These are phyloP conservation scores for Skeletonema marinoi DNA, from an alignment of 108 stramenopile species.

Conservation along the genomic window DNA sequence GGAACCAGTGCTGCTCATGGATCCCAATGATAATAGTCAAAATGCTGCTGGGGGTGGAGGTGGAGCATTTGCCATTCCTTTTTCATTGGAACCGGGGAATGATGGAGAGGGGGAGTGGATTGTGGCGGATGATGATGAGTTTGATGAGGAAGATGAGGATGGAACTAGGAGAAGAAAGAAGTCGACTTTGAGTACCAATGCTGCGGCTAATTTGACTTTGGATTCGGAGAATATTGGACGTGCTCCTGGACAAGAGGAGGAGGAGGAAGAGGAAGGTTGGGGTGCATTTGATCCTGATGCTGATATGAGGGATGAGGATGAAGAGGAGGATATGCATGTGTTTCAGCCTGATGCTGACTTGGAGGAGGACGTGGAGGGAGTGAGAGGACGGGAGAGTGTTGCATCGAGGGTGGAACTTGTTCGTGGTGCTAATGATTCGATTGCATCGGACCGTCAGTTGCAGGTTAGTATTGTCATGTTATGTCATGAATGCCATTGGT, in stretches of 20 bases:
- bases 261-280: conserved; percentile 80
- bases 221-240: conserved; percentile 24
- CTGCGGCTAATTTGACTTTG: conserved; percentile 24
- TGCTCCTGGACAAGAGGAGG: conserved; percentile 23
- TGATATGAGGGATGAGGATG: conserved; percentile 62
- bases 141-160: conserved; percentile 19
- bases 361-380: conserved; percentile 24
- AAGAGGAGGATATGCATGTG: conserved; percentile 43
- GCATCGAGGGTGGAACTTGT: conserved; percentile 82
- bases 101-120: conserved; percentile 69
- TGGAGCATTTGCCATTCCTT: conserved; percentile 45
- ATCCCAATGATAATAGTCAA: conserved; percentile 38
- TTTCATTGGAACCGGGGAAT: conserved; percentile 47
- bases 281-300: conserved; percentile 87
- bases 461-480: conserved; percentile 42
- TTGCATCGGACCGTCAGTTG: conserved; percentile 44
- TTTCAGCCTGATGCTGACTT: conserved; percentile 52
- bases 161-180: conserved; percentile 10
- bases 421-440: conserved; percentile 60
- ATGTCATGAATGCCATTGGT: not conserved
- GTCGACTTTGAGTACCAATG: conserved; percentile 7
- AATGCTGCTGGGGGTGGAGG: conserved; percentile 18
- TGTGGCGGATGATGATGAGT: conserved; percentile 66
- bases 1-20: conserved; percentile 40
- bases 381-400: conserved; percentile 42